Conservation (phyloP, 306 rosid species). For the Acacia acuminata region DNA sequence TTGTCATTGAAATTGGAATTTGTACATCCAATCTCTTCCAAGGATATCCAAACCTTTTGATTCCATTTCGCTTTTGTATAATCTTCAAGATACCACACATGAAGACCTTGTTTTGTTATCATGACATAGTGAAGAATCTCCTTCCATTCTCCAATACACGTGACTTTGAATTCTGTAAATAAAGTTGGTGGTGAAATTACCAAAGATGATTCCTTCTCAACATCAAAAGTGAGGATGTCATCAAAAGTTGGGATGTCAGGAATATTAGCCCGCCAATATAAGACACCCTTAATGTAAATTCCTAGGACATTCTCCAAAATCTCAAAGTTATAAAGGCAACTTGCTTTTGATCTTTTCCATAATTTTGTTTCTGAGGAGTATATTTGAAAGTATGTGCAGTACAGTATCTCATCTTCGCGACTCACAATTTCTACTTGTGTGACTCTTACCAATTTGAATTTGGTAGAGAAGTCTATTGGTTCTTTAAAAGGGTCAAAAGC, state of each 20-base stretch:
- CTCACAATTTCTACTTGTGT: slow-evolving; percentile 1
- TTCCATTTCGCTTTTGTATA: slow-evolving; percentile 51
- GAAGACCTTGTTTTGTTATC: slow-evolving; percentile 56
- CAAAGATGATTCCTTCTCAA: slow-evolving; percentile 54
- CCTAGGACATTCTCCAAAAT: slow-evolving; percentile 32
- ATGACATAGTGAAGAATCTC: slow-evolving; percentile 52
- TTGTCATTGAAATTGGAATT: not conserved
- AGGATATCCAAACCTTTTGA: slow-evolving; percentile 12
- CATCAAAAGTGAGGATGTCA: slow-evolving; percentile 48
- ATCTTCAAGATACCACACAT: slow-evolving; percentile 65
- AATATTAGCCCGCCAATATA: slow-evolving; percentile 60
- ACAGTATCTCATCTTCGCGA: not conserved
- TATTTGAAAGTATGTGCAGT: slow-evolving; percentile 37
- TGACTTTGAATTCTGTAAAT: slow-evolving; percentile 9
- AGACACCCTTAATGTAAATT: slow-evolving; percentile 39
- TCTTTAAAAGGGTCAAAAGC: slow-evolving; percentile 42
- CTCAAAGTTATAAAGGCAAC: not conserved
- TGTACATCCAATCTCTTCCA: not conserved
- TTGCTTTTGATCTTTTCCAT: slow-evolving; percentile 43
- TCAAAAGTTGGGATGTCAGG: slow-evolving; percentile 42
- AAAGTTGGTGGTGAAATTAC: slow-evolving; percentile 52
- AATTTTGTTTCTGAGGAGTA: slow-evolving; percentile 42
- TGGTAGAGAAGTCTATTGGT: slow-evolving; percentile 18
- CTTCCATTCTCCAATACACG: slow-evolving; percentile 59
- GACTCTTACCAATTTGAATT: slow-evolving; percentile 49